Evolutionary conservation across 345 rosid species (phyloP), one percentile per base, ranked within the genome.

Genomic region (Corchorus capsularis): DNA sequence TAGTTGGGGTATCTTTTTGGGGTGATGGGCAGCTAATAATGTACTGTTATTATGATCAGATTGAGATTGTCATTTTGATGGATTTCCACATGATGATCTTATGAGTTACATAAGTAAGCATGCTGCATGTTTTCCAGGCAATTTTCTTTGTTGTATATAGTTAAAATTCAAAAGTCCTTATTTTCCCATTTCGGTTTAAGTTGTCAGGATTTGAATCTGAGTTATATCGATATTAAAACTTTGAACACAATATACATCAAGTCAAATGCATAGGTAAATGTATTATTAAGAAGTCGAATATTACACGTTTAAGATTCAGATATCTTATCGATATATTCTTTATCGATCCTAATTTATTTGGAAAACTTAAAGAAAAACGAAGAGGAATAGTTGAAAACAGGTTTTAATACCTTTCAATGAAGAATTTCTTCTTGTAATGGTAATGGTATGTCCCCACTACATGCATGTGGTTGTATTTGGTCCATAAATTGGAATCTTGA

Each of bases 371-470:
- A 65, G 70, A 65, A 43, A 19, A 43, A 15, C 4, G 4, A 6
- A 4, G 6, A 19, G 8, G 20, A 56, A 56, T 3, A 2, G 8
- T 4, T 41, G 9, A 46, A 20, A 61, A 19, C 4, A 65, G 70
- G 70, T 43, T 43, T 19, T 43, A 12, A 65, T 65, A 34, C 35
- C 35, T 65, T 43, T 65, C 70, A 65, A 43, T 1, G 12, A 46
- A 46, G 71, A 13, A 20, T 45, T n/a, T 22, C 22, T 66, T 37
- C 13, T 46, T 39, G 43, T 39, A 39, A 39, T 39, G 43, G 70
- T 19, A 65, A 13, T 43, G 34, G 8, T 32, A 61, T 62, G 66
- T 62, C 66, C 66, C 66, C 66, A 62, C 64, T 19, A 59, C 22
- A 54, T 19, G 19, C 20, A 54, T 19, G 19, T 12, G 70, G 70